Base-by-base conservation (phyloP, 2,329 filamentous ascomycete species). In the Ascochyta lentis region DNA sequence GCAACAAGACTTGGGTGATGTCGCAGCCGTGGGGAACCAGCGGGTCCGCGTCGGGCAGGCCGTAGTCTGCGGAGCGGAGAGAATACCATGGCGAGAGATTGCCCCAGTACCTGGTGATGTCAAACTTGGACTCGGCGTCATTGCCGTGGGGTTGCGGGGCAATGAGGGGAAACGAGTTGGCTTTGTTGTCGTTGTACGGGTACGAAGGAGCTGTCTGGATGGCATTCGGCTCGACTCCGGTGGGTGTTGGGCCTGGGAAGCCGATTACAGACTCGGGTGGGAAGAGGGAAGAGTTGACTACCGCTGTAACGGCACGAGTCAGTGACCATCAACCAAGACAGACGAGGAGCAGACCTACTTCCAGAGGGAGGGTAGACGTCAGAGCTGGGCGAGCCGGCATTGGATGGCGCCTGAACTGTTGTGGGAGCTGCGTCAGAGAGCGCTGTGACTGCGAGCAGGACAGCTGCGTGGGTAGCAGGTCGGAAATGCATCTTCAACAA, bases 41-140 rank as follows among this genome's bases (percentile, higher is more conserved):
- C 13, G 68, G 69, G n/a, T 52, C 63, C 1, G 69, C 65, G 46
- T 70, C 54, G 16, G 65, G 60, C 41, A 72, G 45, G 15, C 69
- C 66, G 39, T 71, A 72, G 41, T 72, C 69, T 3, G 63, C 44
- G 9, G 68, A 71, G 9, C 54, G 62, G 13, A 72, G 50, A 24
- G 67, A 70, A 47, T 69, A 69, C 68, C 68, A 70, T 9, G 69
- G 69, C 8, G 64, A 64, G 4, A 72, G 54, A 33, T 72, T 72
- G 7, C 69, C 68, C 69, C 69, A 71, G 54, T 70, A 69, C 33
- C 67, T 70, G 44, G 51, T 60, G 26, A 70, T 70, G 23, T 72
- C 68, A 42, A 72, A 70, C 8, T 49, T 45, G 8, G 62, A 64
- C 24, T 62, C 56, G 3, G 53, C 44, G 29, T 50, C 54, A 19